Evolutionary conservation across 2,329 filamentous ascomycete species (phyloP).

Genomic region (Phyllosticta citrichinensis): DNA sequence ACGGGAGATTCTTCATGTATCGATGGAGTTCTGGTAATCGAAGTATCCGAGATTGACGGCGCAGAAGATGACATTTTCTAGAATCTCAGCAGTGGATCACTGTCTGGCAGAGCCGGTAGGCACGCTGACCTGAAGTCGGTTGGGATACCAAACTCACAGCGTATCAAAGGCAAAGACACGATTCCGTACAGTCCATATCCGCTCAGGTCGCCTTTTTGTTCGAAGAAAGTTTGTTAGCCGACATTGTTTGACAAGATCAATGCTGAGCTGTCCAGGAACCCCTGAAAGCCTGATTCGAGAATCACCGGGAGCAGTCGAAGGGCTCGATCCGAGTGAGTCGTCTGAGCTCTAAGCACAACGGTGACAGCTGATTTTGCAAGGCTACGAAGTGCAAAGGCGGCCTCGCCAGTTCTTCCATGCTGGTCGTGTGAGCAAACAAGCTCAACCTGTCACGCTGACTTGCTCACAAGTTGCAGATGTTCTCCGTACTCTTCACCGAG

Average conservation of each 20-base stretch:
- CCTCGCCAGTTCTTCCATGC: neutral
- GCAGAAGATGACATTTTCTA: neutral
- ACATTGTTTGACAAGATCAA: neutral
- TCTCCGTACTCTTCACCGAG: slow-evolving; percentile 3
- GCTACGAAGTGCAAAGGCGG: neutral
- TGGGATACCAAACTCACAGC: neutral
- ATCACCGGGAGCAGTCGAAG: neutral
- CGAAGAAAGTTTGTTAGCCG: neutral
- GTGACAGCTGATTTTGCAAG: neutral
- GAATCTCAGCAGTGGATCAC: neutral
- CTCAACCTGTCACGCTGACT: neutral
- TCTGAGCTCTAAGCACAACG: neutral
- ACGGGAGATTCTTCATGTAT: neutral
- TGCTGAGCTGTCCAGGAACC: neutral
- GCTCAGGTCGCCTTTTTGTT: neutral
- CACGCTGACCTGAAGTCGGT: neutral
- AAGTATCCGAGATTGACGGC: neutral
- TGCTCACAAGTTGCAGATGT: neutral
- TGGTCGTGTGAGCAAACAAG: neutral
- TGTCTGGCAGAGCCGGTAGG: neutral
- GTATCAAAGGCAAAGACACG: neutral
- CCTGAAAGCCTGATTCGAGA: neutral
- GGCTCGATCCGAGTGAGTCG: neutral
- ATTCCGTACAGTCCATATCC: neutral
- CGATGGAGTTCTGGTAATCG: neutral